These are phyloP conservation scores for Sporothrix sp. DNA, from an alignment of 2,329 filamentous ascomycete genomes.

Conservation along the genomic window DNA sequence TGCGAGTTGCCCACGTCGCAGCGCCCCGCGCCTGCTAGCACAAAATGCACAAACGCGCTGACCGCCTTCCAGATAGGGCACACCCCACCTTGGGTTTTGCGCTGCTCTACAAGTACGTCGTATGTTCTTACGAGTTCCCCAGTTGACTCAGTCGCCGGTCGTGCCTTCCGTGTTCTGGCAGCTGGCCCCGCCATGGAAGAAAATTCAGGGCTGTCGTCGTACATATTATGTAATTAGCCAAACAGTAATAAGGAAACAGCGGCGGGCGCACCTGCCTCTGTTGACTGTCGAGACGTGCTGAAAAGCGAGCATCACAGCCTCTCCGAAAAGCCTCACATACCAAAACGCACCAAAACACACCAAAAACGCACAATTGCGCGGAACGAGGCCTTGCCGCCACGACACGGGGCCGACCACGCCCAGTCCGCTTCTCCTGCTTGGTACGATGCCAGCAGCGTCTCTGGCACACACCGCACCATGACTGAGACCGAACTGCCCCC, in stretches of 20 bases:
- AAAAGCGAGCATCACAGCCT: neutral
- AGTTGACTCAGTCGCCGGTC: slow-evolving; percentile 7
- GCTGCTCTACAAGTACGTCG: no score
- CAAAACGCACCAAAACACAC: neutral
- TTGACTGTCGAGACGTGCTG: slow-evolving; percentile 1
- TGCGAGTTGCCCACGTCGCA: neutral
- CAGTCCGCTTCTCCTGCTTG: slow-evolving; percentile 8
- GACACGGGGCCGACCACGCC: slow-evolving; percentile 10
- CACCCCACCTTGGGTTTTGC: slow-evolving; percentile 15
- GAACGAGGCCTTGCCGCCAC: slow-evolving; percentile 13
- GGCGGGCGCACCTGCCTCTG: neutral
- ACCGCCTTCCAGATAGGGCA: slow-evolving; percentile 19
- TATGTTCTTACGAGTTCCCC: slow-evolving; percentile 1
- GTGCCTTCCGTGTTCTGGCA: slow-evolving; percentile 1
- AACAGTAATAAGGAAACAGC: slow-evolving; percentile 6
- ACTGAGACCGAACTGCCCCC: slow-evolving; percentile 35
- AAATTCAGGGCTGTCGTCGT: slow-evolving; percentile 4
- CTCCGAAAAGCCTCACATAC: slow-evolving; percentile 2
- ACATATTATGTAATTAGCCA: neutral
- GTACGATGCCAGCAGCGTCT: slow-evolving; percentile 15
- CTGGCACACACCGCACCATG: slow-evolving; percentile 31
- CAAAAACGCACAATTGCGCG: slow-evolving; percentile 6
- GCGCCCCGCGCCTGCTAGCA: slow-evolving; percentile 11
- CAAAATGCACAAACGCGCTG: slow-evolving; percentile 17
- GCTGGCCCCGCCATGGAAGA: slow-evolving; percentile 3